Percentiles rank a stretch among this genome's conserved stretches.
Conservation (phyloP, 441 rosid species). For the Mallotus repandus region DNA sequence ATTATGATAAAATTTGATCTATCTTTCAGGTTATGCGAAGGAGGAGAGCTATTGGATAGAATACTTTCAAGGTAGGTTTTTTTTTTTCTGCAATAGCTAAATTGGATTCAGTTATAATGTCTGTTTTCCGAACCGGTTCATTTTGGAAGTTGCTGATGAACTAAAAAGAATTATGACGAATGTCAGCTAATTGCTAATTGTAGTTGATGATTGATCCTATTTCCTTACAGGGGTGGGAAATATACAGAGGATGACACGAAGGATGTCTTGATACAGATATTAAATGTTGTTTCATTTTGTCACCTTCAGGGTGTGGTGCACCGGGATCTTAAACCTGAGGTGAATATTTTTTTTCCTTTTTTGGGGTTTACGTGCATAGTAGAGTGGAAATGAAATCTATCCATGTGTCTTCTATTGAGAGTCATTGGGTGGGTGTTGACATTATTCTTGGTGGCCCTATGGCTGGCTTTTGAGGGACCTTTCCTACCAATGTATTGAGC, state of each 20-base stretch:
- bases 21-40: constrained; percentile 84
- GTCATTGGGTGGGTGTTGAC: neutral
- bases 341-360: constrained; percentile 26
- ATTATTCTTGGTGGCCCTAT: neutral
- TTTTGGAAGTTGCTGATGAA: constrained; percentile 4
- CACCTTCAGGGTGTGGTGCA: constrained; percentile 99
- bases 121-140: neutral
- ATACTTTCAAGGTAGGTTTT: constrained; percentile 79
- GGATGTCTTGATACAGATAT: constrained; percentile 77
- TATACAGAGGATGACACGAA: constrained; percentile 95
- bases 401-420: neutral
- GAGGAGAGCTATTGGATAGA: constrained; percentile 97
- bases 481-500: neutral
- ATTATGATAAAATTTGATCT: constrained; percentile 4
- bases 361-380: neutral
- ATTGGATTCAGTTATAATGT: neutral
- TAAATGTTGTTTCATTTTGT: constrained; percentile 88
- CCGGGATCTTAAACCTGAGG: constrained; percentile 99
- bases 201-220: constrained; percentile 17
- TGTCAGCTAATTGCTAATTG: neutral
- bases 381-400: neutral
- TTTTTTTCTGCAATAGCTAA: constrained; percentile 1
- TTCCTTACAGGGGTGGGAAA: constrained; percentile 86
- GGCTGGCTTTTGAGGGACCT: neutral
- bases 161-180: neutral